Percentiles rank a stretch among this genome's conserved stretches.
Conservation (phyloP, 352 stramenopile species). For the Phytopythium montanum region DNA sequence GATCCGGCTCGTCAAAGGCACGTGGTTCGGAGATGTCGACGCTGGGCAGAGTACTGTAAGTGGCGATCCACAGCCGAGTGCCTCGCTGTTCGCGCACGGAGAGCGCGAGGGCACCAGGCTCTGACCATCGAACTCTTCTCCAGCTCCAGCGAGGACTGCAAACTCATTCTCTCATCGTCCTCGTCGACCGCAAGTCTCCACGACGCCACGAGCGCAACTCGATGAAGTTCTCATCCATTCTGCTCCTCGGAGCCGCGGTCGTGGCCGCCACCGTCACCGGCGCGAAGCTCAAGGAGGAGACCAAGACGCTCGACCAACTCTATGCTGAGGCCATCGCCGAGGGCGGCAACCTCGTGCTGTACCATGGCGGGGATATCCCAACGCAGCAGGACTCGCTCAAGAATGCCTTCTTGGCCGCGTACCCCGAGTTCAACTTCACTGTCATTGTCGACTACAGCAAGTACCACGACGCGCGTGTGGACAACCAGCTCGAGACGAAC, state of each 20-base stretch:
- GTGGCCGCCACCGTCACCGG: conserved; percentile 7
- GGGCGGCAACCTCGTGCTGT: conserved; percentile 49
- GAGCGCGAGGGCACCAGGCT: no score
- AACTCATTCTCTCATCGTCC: conserved; percentile 3
- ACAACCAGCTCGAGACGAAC: conserved; percentile 55
- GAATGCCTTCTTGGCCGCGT: conserved; percentile 22
- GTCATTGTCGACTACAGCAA: conserved; percentile 56
- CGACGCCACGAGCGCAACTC: neutral
- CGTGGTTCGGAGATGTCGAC: no score
- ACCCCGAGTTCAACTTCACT: conserved; percentile 59
- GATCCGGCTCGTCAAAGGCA: no score
- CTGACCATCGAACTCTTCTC: no score
- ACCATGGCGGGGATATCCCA: conserved; percentile 31
- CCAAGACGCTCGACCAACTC: conserved; percentile 38
- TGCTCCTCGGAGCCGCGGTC: conserved; percentile 1
- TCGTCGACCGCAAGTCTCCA: neutral
- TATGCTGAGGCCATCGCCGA: conserved; percentile 46
- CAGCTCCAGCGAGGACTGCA: no score
- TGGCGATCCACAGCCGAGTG: no score
- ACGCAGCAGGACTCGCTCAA: conserved; percentile 20
- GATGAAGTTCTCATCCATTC: conserved; percentile 2
- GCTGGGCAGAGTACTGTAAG: no score
- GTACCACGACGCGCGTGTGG: conserved; percentile 52
- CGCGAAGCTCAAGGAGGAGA: conserved; percentile 27
- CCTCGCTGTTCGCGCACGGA: no score